These are phyloP conservation scores for Solanum tacnaense DNA, from an alignment of 257 asterid genomes.

Conservation along the genomic window DNA sequence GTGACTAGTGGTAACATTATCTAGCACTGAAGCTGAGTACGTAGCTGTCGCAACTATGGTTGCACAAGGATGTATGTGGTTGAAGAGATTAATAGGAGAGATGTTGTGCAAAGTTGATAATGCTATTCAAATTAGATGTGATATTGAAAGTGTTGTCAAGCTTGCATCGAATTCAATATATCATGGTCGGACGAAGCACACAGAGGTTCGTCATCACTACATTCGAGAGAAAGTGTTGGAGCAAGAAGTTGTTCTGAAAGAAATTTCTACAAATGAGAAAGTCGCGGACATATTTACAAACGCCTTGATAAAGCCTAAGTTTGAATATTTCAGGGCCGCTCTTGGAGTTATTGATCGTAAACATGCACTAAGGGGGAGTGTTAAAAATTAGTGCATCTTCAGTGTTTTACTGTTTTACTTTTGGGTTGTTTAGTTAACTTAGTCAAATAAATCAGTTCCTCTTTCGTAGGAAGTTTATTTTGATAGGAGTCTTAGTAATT, in stretches of 20 bases:
- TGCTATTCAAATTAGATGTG: neutral
- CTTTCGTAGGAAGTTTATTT: too few species aligned
- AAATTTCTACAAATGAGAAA: neutral
- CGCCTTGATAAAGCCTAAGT: neutral
- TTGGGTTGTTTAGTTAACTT: too few species aligned
- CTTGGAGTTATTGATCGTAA: neutral
- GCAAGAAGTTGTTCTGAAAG: neutral
- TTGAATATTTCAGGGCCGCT: neutral
- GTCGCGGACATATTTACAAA: neutral
- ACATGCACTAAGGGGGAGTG: conserved; percentile 2
- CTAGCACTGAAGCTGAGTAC: too few species aligned
- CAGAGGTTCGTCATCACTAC: neutral
- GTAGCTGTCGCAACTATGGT: too few species aligned
- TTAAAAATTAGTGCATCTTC: neutral
- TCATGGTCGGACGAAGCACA: neutral
- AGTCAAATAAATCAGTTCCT: too few species aligned
- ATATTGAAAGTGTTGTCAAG: conserved; percentile 3
- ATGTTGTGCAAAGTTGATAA: neutral
- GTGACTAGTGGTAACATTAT: too few species aligned
- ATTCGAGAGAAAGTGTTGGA: neutral
- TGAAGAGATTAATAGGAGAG: neutral
- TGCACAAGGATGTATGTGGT: too few species aligned
- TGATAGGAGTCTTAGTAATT: too few species aligned
- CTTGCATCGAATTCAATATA: neutral
- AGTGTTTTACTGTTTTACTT: neutral